Evolutionary conservation across 805 yeast species (phyloP).

Genomic region (Wickerhamomyces kurtzmanii): DNA sequence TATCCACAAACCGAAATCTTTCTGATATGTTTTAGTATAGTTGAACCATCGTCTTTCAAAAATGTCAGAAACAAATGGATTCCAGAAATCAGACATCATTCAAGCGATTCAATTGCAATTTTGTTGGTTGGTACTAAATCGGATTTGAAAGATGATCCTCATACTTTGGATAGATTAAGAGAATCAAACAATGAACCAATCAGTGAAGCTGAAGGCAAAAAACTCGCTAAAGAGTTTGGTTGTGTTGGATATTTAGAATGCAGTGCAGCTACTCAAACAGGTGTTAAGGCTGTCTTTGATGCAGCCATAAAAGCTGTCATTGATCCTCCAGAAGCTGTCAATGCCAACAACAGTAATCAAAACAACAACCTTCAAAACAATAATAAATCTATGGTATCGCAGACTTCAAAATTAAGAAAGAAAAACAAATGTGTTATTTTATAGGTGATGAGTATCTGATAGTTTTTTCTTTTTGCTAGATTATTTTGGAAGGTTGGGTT

Average conservation of each 20-base stretch:
- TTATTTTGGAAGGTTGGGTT: constrained; percentile 1
- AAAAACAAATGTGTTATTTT: constrained; percentile 39
- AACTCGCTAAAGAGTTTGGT: constrained; percentile 60
- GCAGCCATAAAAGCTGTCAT: constrained; percentile 67
- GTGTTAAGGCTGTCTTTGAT: constrained; percentile 80
- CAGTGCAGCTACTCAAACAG: constrained; percentile 83
- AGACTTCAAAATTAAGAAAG: constrained; percentile 28
- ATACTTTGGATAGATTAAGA: constrained; percentile 51
- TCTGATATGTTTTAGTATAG: constrained; percentile 76
- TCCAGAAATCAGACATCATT: constrained; percentile 81
- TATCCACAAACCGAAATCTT: constrained; percentile 91
- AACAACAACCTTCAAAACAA: not conserved
- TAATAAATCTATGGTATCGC: constrained; percentile 1
- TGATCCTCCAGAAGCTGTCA: constrained; percentile 9
- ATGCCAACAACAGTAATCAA: not conserved
- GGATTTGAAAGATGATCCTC: constrained; percentile 77
- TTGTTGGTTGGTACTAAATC: constrained; percentile 82
- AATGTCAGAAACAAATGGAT: constrained; percentile 78
- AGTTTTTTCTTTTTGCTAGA: constrained; percentile 1
- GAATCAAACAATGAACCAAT: constrained; percentile 58
- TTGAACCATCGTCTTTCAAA: constrained; percentile 69
- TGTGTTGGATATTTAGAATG: constrained; percentile 77
- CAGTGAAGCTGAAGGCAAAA: constrained; percentile 47
- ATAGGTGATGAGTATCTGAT: constrained; percentile 13
- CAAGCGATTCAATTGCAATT: constrained; percentile 60